These are phyloP conservation scores for Mortierella antarctica DNA, from an alignment of 192 early-diverging fungal species.

Conservation along the genomic window DNA sequence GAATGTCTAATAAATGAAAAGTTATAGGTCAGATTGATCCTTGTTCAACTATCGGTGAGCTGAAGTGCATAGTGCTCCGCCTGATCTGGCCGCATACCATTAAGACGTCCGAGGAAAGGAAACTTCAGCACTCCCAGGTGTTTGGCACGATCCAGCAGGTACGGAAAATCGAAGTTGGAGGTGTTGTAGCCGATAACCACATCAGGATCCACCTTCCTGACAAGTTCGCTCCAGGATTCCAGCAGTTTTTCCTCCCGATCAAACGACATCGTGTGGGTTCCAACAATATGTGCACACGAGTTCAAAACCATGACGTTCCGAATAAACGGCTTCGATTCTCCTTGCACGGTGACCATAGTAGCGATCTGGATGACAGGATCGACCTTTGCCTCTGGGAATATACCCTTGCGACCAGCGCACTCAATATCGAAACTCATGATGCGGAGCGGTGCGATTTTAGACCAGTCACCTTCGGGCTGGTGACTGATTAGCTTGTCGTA, in stretches of 20 bases:
- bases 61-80: neutral
- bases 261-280: conserved; percentile 86
- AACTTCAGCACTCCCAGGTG: conserved; percentile 80
- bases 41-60: no score
- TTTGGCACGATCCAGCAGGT: conserved; percentile 90
- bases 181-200: conserved; percentile 97
- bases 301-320: conserved; percentile 95
- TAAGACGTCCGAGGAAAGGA: conserved; percentile 87
- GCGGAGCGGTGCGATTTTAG: conserved; percentile 91
- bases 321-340: conserved; percentile 89
- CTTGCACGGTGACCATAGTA: conserved; percentile 92
- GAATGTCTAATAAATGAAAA: conserved; percentile 37
- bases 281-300: conserved; percentile 91
- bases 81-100: conserved; percentile 12
- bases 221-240: conserved; percentile 87
- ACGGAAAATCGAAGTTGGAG: conserved; percentile 97
- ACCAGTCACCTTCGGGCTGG: conserved; percentile 91
- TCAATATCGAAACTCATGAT: conserved; percentile 99
- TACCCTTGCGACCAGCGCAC: conserved; percentile 94
- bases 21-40: neutral
- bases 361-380: conserved; percentile 99
- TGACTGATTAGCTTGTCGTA: conserved; percentile 85
- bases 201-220: conserved; percentile 87
- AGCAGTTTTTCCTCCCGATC: conserved; percentile 84
- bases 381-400: conserved; percentile 91